Evolutionary conservation across 805 yeast genomes (phyloP), one percentile per base, ranked within the genome.

Genomic region (Millerozyma acaciae): DNA sequence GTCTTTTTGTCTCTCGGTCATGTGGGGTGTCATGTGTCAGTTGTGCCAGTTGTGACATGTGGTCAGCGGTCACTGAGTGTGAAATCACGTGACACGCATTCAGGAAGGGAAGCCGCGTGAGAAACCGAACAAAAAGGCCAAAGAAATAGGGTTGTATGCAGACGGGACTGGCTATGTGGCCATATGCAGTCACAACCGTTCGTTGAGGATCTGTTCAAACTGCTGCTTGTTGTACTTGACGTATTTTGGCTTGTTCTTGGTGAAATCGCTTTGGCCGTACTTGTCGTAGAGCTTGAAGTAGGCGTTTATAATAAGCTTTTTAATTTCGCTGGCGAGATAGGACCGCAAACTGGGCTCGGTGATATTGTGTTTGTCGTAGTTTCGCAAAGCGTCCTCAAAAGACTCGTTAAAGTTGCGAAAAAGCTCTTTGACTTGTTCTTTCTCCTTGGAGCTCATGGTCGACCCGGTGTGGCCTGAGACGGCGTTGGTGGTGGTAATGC

Each of bases 231-330:
- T 77, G 47, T 75, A 82, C 58, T 79, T 81, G 53, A 84, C 73
- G 47, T 84, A 82, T 64, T 84, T 84, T 30, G 73, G 68, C 26
- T 74, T 66, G 48, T 83, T 78, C 55, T 85, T 85, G 15, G 88
- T 70, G 47, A 80, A 80, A 33, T 80, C 86, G n/a, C 80, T 78
- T 18, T 61, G 62, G 4, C 75, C 74, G 47, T 84, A 80, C 55
- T 84, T 84, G 46, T 84, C 87, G 56, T 85, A 81, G 53, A 90
- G 83, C 48, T 93, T 78, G 50, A 81, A 79, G 60, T 90, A 90
- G 34, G 90, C 75, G 9, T 96, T 96, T 38, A 78, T 70, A 32
- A 93, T 80, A 44, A 87, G 76, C 43, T 65, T 66, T 21, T 79
- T 79, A 49, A 83, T 81, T 48, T 90, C 97, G 34, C 76, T 75